Base-by-base conservation (phyloP, 2,329 filamentous ascomycete genomes). In the Exophiala bonariae region DNA sequence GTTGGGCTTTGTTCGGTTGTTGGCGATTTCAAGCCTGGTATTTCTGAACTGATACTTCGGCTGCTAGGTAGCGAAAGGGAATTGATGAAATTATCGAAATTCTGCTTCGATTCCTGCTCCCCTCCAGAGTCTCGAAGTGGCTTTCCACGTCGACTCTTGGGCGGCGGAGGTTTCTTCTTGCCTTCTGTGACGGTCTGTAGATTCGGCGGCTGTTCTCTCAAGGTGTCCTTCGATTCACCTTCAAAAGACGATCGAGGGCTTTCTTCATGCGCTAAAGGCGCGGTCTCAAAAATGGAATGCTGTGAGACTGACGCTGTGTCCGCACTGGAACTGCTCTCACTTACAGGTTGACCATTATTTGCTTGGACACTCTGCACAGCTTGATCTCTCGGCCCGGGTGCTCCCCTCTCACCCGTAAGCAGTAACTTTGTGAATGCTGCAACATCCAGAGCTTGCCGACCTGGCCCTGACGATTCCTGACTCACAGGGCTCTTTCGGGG, bases 71-170 rank as follows among this genome's bases (percentile, higher is more conserved):
- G 6, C 18, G 52, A 41, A 17, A 55, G 49, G 10, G 52, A 49
- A 20, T 55, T 46, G 42, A 55, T 55, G 31, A 55, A 55, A n/a
- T 23, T 47, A 31, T 55, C 48, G 20, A 55, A 55, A 16, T 45
- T 49, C 30, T 46, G 30, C 9, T 43, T 44, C n/a, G 49, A 34
- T 9, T 42, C 52, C 19, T 31, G 39, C 34, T 52, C 41, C 6
- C 20, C 32, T 9, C 17, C 32, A 14, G 37, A 62, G 47, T 44
- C 65, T 55, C 76, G 81, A 55, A 92, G 86, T 14, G 84, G 76
- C 66, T 86, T 91, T 3, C 89, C 89, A 68, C 91, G 87, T 44
- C 87, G 81, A 41, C 86, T 89, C 61, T 79, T 89, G 9, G 87
- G 87, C 5, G 86, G 85, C 4, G 87, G 87, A 11, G 86, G 85